Conservation (phyloP, 208 protist species). For the Trypanosoma caninum region DNA sequence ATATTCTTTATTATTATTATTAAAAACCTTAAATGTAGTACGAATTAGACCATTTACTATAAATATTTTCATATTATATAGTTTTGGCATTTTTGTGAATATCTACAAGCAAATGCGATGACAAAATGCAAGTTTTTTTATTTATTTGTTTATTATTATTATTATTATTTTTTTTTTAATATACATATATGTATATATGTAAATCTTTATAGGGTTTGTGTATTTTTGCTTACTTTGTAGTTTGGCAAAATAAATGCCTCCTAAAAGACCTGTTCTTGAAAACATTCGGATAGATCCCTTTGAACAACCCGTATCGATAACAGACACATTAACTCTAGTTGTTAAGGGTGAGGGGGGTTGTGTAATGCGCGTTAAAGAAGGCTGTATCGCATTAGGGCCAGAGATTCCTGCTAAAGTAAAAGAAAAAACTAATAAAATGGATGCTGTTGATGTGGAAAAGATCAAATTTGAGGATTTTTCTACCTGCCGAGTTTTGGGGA, state of each 20-base stretch:
- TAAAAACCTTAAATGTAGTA: no score
- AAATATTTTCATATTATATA: not conserved
- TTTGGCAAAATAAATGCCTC: no score
- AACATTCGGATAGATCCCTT: conserved; percentile 55
- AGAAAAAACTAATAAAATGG: conserved; percentile 14
- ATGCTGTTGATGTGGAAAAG: conserved; percentile 66
- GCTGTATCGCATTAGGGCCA: conserved; percentile 56
- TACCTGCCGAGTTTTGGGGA: conserved; percentile 72
- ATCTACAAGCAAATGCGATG: not conserved
- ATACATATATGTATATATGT: conserved; percentile 5
- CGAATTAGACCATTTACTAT: not conserved
- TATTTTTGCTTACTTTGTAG: conserved; percentile 10
- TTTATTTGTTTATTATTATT: not conserved
- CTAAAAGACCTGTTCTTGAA: conserved; percentile 72
- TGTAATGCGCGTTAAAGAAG: conserved; percentile 87
- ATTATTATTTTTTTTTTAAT: conserved; percentile 12
- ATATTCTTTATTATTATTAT: no score
- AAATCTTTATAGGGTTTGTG: conserved; percentile 1
- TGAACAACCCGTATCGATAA: conserved; percentile 83
- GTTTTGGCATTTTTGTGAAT: not conserved
- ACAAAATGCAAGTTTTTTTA: not conserved
- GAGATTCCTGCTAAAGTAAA: conserved; percentile 13
- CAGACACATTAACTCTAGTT: conserved; percentile 87
- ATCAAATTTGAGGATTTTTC: conserved; percentile 85
- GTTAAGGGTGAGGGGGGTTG: conserved; percentile 83